Evolutionary conservation across 805 yeast species (phyloP), one percentile per base, ranked within the genome.

Genomic region (Millerago galiae): DNA sequence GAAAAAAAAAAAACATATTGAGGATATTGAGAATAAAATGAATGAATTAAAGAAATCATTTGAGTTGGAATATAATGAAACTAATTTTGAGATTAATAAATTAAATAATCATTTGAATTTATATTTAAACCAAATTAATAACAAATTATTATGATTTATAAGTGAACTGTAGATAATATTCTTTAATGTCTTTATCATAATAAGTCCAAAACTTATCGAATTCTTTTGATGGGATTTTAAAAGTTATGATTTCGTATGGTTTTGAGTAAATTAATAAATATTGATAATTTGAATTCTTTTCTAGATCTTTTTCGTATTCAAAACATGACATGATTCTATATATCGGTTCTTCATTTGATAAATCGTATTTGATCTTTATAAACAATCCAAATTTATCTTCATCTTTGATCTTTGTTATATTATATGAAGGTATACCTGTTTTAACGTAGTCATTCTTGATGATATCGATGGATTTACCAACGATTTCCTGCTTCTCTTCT

Each of bases 261-360:
- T 88, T 96, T 3, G 83, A 93, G n/a, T 89, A 80, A 0, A 90
- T 63, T 10, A 90, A 79, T 49, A 93, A 53, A 58, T 81, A 90
- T 61, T 84, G 95, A 61, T 58, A 78, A 9, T 68, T 65, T 32
- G 66, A 62, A 39, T 68, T 65, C 1, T 70, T 67, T 27, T 72
- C 66, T 40, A 76, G 77, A 53, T 73, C 76, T 5, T 69, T 63
- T 8, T 66, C 59, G 41, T 81, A 79, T 53, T 93, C 98, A 54
- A 75, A 80, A 26, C 81, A 76, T 32, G 87, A 77, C 85, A 90
- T 83, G 35, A 91, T 63, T 41, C 96, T 67, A 60, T 78, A 83
- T 38, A 77, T 67, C 10, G 96, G 95, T 34, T 59, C 70, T 9
- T 67, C 44, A 2, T 64, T 63, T 3, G 77, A 67, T 38, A 71